Evolutionary conservation across 495 filamentous ascomycete species (phyloP).

Genomic region (Penicillium antarcticum): DNA sequence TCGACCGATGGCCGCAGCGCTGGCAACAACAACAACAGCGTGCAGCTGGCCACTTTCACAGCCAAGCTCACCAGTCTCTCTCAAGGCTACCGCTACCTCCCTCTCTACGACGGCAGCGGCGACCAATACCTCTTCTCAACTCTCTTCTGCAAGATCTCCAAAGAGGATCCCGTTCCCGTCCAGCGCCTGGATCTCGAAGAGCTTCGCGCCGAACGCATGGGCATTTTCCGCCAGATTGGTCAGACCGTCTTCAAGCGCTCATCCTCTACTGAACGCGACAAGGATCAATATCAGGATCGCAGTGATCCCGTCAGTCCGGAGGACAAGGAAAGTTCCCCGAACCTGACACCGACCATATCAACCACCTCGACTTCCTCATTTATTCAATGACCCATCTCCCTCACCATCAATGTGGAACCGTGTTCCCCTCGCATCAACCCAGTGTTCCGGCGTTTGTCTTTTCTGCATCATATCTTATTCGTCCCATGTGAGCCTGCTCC

Average conservation of each 20-base stretch:
- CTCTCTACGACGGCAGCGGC: slow-evolving; percentile 83
- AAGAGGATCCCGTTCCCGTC: slow-evolving; percentile 52
- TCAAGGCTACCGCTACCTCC: slow-evolving; percentile 93
- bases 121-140: slow-evolving; percentile 94
- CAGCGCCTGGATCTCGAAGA: slow-evolving; percentile 46
- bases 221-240: slow-evolving; percentile 47
- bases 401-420: not conserved
- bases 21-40: slow-evolving; percentile 60
- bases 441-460: slow-evolving; percentile 20
- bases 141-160: slow-evolving; percentile 82
- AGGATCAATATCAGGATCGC: slow-evolving; percentile 28
- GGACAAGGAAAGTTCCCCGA: slow-evolving; percentile 35
- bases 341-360: slow-evolving; percentile 39
- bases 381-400: slow-evolving; percentile 9
- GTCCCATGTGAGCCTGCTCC: slow-evolving; percentile 9
- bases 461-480: slow-evolving; percentile 22
- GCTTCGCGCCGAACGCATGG: slow-evolving; percentile 46
- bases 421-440: slow-evolving; percentile 5
- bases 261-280: slow-evolving; percentile 45
- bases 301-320: slow-evolving; percentile 32
- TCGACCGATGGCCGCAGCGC: slow-evolving; percentile 64
- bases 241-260: slow-evolving; percentile 51
- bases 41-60: slow-evolving; percentile 81
- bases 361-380: slow-evolving; percentile 39
- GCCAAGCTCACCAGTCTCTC: slow-evolving; percentile 87